Conservation (phyloP, 2,329 filamentous ascomycete species). For the Elsinoe batatas region DNA sequence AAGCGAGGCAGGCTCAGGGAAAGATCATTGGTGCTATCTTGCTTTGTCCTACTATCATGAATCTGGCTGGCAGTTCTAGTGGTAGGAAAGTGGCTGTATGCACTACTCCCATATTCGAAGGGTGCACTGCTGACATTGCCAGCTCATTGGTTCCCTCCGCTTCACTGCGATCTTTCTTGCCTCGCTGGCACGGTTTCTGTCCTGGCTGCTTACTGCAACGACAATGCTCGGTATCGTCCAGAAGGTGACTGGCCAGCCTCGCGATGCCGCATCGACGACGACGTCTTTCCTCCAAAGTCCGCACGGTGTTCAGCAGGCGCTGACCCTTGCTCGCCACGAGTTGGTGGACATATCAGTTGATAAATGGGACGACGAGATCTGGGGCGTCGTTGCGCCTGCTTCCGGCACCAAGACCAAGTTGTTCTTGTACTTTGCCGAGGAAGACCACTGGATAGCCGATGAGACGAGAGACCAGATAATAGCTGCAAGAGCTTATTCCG, state of each 20-base stretch:
- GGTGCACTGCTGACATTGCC: background rate
- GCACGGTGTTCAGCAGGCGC: slow-evolving; percentile 44
- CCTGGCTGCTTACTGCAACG: slow-evolving; percentile 31
- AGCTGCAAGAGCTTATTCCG: slow-evolving; percentile 28
- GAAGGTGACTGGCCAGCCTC: slow-evolving; percentile 33
- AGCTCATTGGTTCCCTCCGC: slow-evolving; percentile 12
- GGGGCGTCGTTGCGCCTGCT: slow-evolving; percentile 36
- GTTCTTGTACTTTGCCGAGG: slow-evolving; percentile 49
- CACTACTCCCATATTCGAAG: slow-evolving; percentile 20
- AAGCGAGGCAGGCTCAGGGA: slow-evolving; percentile 5
- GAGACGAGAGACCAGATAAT: slow-evolving; percentile 48
- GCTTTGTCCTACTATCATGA: slow-evolving; percentile 39
- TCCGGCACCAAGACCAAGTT: slow-evolving; percentile 35
- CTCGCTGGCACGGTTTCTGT: slow-evolving; percentile 34
- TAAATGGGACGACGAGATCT: slow-evolving; percentile 49
- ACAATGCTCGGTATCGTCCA: slow-evolving; percentile 35
- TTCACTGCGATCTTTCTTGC: slow-evolving; percentile 11
- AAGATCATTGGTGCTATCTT: slow-evolving; percentile 27
- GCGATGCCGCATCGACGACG: slow-evolving; percentile 39
- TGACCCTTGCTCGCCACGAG: slow-evolving; percentile 50
- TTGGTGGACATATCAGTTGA: slow-evolving; percentile 47
- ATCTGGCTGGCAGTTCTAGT: slow-evolving; percentile 36
- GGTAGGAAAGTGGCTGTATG: slow-evolving; percentile 33
- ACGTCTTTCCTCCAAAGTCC: slow-evolving; percentile 40
- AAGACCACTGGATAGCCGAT: slow-evolving; percentile 54